Evolutionary conservation across 2,329 filamentous ascomycete species (phyloP).

Genomic region (Fusarium verrucosum): DNA sequence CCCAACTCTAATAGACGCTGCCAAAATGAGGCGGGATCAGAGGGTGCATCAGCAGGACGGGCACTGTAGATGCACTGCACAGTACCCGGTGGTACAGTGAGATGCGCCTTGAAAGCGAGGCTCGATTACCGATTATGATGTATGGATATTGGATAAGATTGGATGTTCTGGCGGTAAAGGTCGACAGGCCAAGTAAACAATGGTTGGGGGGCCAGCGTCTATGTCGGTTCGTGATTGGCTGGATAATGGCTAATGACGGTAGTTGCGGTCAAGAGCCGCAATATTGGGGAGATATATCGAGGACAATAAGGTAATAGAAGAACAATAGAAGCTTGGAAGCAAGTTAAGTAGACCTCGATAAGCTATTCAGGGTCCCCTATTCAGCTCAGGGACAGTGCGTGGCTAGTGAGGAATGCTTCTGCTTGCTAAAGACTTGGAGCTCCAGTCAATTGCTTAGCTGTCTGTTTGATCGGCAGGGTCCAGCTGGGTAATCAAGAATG

Average conservation of each 20-base stretch:
- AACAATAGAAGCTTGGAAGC: not conserved
- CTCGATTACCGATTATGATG: slow-evolving; percentile 19
- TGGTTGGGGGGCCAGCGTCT: slow-evolving; percentile 34
- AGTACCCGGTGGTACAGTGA: not conserved
- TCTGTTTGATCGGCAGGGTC: slow-evolving; percentile 32
- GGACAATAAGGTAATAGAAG: not conserved
- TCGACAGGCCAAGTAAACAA: slow-evolving; percentile 16
- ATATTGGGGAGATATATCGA: not conserved
- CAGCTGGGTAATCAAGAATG: not conserved
- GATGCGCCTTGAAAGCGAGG: slow-evolving; percentile 31
- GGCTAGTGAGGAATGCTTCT: slow-evolving; percentile 14
- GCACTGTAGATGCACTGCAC: not conserved
- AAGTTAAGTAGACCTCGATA: not conserved
- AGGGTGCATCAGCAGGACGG: not conserved
- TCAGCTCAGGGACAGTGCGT: slow-evolving; percentile 4
- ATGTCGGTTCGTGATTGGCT: slow-evolving; percentile 16
- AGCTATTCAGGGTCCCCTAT: too few species aligned
- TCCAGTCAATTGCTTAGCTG: slow-evolving; percentile 20
- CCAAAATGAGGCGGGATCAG: slow-evolving; percentile 5
- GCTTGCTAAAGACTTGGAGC: slow-evolving; percentile 10
- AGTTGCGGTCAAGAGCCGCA: not conserved
- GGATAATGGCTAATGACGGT: slow-evolving; percentile 10
- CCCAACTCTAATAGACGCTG: slow-evolving; percentile 27
- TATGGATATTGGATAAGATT: not conserved
- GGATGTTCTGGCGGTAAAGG: slow-evolving; percentile 9